Conservation (phyloP, 1,284 basidiomycete genomes). For the Irpex sp. region DNA sequence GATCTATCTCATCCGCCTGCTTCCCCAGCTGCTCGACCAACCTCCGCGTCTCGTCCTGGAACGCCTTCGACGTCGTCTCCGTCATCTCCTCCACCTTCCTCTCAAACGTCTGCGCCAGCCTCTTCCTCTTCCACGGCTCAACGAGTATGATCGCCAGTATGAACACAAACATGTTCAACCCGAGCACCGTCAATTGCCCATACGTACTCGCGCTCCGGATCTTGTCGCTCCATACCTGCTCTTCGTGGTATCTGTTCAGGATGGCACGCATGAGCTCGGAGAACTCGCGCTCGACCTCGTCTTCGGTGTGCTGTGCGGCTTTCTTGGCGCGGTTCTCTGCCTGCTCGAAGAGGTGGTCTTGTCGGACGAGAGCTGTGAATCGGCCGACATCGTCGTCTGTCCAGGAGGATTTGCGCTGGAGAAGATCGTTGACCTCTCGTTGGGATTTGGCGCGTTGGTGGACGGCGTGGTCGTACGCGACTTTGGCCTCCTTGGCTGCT, state of each 20-base stretch:
- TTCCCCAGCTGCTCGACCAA: slow-evolving; percentile 48
- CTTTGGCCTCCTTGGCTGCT: slow-evolving; percentile 67
- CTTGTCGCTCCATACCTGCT: slow-evolving; percentile 97
- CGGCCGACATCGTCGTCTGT: slow-evolving; percentile 75
- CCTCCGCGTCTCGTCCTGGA: slow-evolving; percentile 34
- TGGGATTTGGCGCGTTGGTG: slow-evolving; percentile 75
- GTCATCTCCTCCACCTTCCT: slow-evolving; percentile 77
- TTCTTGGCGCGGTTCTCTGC: slow-evolving; percentile 69
- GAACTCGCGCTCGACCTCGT: slow-evolving; percentile 81
- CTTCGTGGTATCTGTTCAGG: slow-evolving; percentile 89
- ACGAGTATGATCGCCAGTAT: slow-evolving; percentile 83
- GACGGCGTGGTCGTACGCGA: slow-evolving; percentile 72
- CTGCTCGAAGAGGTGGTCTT: slow-evolving; percentile 83
- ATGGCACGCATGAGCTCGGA: slow-evolving; percentile 83
- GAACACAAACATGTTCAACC: slow-evolving; percentile 86
- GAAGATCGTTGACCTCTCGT: slow-evolving; percentile 85
- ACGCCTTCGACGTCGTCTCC: slow-evolving; percentile 32
- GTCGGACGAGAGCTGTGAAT: slow-evolving; percentile 83
- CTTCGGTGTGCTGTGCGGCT: slow-evolving; percentile 64
- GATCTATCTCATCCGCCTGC: slow-evolving; percentile 39
- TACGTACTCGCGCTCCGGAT: slow-evolving; percentile 91
- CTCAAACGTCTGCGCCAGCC: slow-evolving; percentile 85
- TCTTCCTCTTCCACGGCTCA: slow-evolving; percentile 89
- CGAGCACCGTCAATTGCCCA: slow-evolving; percentile 79
- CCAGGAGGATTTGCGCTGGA: slow-evolving; percentile 89